These are phyloP conservation scores for Ramularia endophylla DNA, from an alignment of 2,329 filamentous ascomycete species.

Conservation along the genomic window DNA sequence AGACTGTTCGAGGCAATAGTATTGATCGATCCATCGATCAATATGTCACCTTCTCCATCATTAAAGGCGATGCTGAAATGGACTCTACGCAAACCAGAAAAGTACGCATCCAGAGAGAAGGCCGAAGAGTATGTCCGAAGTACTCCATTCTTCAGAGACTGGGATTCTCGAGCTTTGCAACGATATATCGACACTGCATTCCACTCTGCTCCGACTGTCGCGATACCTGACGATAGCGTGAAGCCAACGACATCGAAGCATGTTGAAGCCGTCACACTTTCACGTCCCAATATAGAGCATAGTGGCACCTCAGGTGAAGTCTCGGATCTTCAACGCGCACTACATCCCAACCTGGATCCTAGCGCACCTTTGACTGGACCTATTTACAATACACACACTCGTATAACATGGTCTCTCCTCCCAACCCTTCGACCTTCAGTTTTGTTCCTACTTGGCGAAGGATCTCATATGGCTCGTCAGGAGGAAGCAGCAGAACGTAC, in stretches of 20 bases:
- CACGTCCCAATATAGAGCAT: constrained; percentile 4
- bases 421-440: constrained; percentile 55
- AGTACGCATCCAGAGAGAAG: neutral
- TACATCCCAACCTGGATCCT: constrained; percentile 1
- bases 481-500: constrained; percentile 52
- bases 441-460: constrained; percentile 59
- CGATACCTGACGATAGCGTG: neutral
- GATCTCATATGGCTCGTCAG: constrained; percentile 39
- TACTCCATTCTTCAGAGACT: constrained; percentile 5
- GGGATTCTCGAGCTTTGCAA: constrained; percentile 1
- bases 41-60: neutral
- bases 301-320: neutral
- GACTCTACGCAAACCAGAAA: constrained; percentile 3
- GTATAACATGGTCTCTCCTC: constrained; percentile 49
- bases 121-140: constrained; percentile 1
- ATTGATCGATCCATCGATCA: constrained; percentile 6
- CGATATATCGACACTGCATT: constrained; percentile 9
- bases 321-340: constrained; percentile 3
- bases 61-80: constrained; percentile 4
- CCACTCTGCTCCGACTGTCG: constrained; percentile 3
- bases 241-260: constrained; percentile 1
- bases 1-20: constrained; percentile 8
- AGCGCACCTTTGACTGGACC: constrained; percentile 37
- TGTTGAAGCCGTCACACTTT: neutral
- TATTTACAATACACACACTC: constrained; percentile 61